Evolutionary conservation across 169 alveolate species (phyloP).

Genomic region (Plasmodium chabaudi): DNA sequence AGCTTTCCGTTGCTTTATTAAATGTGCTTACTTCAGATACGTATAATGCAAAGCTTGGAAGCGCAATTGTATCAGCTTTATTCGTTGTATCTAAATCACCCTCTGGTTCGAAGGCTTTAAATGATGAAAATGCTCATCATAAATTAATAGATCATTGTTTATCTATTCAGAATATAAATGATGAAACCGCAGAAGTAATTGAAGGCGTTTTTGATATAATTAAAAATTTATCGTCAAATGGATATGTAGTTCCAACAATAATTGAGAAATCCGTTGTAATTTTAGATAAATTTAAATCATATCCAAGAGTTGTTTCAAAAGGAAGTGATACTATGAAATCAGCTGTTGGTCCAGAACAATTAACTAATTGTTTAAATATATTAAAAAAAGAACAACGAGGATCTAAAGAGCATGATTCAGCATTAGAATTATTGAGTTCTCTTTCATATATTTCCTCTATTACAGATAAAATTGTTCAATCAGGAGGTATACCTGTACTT

Average conservation of each 20-base stretch:
- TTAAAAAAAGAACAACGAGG: slow-evolving; percentile 89
- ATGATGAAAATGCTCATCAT: slow-evolving; percentile 79
- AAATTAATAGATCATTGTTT: slow-evolving; percentile 70
- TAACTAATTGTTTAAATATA: slow-evolving; percentile 88
- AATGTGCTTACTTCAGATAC: slow-evolving; percentile 77
- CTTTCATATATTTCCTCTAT: slow-evolving; percentile 93
- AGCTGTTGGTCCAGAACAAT: slow-evolving; percentile 90
- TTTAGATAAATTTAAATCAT: slow-evolving; percentile 83
- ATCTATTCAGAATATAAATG: slow-evolving; percentile 55
- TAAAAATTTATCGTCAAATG: slow-evolving; percentile 70
- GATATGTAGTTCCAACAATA: slow-evolving; percentile 64
- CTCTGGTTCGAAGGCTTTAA: slow-evolving; percentile 79
- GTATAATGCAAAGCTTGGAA: slow-evolving; percentile 72
- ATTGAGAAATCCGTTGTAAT: slow-evolving; percentile 75
- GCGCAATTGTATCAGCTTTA: slow-evolving; percentile 78
- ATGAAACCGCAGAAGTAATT: slow-evolving; percentile 68
- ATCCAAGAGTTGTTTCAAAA: slow-evolving; percentile 81
- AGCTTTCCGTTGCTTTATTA: slow-evolving; percentile 78
- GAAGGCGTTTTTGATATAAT: slow-evolving; percentile 60
- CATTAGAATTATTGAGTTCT: slow-evolving; percentile 90
- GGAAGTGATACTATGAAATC: slow-evolving; percentile 92
- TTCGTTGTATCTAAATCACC: slow-evolving; percentile 80
- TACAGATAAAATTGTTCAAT: slow-evolving; percentile 91
- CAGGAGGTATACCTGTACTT: slow-evolving; percentile 91
- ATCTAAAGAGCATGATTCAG: slow-evolving; percentile 90